Evolutionary conservation across 2,329 filamentous ascomycete genomes (phyloP).

Genomic region (Aspergillus puulaauensis): DNA sequence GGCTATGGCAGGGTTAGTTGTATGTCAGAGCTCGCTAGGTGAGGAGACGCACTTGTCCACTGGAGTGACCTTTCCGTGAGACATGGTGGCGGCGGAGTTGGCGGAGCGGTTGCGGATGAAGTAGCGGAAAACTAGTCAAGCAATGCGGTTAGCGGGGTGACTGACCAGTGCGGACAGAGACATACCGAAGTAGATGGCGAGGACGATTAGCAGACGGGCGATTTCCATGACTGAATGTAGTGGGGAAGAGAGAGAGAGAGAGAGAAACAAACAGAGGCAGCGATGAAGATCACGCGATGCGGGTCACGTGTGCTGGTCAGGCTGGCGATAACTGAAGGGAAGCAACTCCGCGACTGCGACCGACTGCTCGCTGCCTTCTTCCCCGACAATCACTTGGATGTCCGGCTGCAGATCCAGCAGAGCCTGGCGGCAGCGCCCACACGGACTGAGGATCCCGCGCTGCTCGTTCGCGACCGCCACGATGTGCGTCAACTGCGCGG

Average conservation of each 20-base stretch:
- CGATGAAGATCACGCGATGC: no score
- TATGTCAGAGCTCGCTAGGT: neutral
- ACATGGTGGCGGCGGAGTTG: conserved; percentile 23
- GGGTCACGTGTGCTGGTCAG: no score
- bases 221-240: conserved; percentile 11
- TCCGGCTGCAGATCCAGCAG: conserved; percentile 26
- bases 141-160: neutral
- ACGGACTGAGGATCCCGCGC: conserved; percentile 24
- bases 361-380: neutral
- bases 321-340: conserved; percentile 8
- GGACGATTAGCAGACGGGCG: conserved; percentile 11
- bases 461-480: conserved; percentile 25
- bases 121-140: conserved; percentile 14
- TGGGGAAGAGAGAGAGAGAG: no score
- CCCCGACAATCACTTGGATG: conserved; percentile 22
- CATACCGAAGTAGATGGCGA: conserved; percentile 17
- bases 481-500: conserved; percentile 22
- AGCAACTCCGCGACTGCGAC: conserved; percentile 8
- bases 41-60: conserved; percentile 34
- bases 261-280: no score
- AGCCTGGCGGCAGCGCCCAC: conserved; percentile 29
- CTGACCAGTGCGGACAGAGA: neutral
- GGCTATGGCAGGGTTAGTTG: conserved; percentile 34
- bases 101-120: conserved; percentile 13
- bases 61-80: conserved; percentile 37